Percentiles rank a stretch among this genome's conserved stretches.
These are phyloP conservation scores for Fusarium continuum DNA, from an alignment of 2,329 filamentous ascomycete species.

Conservation along the genomic window DNA sequence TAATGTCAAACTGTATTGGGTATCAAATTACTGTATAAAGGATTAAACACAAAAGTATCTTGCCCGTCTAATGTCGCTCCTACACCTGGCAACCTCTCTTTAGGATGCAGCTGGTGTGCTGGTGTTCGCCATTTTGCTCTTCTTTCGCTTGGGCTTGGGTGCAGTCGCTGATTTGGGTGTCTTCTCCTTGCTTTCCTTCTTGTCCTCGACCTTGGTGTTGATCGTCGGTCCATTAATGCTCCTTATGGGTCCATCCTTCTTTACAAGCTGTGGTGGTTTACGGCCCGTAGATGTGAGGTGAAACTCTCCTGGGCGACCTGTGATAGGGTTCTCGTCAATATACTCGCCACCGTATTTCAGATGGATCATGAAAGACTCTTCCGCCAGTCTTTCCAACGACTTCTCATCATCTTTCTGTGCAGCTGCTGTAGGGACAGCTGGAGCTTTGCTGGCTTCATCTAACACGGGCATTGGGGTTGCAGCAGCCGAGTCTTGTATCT, in stretches of 20 bases:
- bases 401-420: slow-evolving; percentile 51
- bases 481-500: slow-evolving; percentile 55
- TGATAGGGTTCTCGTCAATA: slow-evolving; percentile 74
- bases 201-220: slow-evolving; percentile 55
- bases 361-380: slow-evolving; percentile 67
- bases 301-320: slow-evolving; percentile 71
- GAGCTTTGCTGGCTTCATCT: slow-evolving; percentile 46
- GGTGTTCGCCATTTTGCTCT: slow-evolving; percentile 56
- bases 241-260: slow-evolving; percentile 46
- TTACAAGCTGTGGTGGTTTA: slow-evolving; percentile 51
- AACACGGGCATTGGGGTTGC: slow-evolving; percentile 56
- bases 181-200: slow-evolving; percentile 59
- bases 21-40: slow-evolving; percentile 38
- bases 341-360: slow-evolving; percentile 70
- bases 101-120: slow-evolving; percentile 48
- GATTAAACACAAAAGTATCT: background rate
- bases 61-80: slow-evolving; percentile 6
- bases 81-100: background rate
- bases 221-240: slow-evolving; percentile 50
- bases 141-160: slow-evolving; percentile 58
- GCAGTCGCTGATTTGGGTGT: slow-evolving; percentile 53
- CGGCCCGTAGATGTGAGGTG: slow-evolving; percentile 70
- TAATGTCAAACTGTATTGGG: slow-evolving; percentile 28
- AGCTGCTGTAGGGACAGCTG: slow-evolving; percentile 31
- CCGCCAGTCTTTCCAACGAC: slow-evolving; percentile 59